Evolutionary conservation across 345 rosid species (phyloP).

Genomic region (Gossypium bickii): DNA sequence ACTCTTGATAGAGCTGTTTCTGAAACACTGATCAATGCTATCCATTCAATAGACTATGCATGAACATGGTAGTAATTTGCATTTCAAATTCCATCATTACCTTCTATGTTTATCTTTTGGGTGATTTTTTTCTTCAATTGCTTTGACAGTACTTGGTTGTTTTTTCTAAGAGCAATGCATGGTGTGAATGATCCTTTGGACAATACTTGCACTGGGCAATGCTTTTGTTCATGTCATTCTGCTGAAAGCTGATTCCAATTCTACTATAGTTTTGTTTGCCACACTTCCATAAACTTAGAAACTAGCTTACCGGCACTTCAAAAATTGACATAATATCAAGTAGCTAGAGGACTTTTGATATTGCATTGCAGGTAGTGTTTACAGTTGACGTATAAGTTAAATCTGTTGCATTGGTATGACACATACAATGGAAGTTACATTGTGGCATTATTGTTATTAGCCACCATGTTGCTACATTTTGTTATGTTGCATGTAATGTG

Average conservation of each 20-base stretch:
- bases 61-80: slow-evolving; percentile 28
- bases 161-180: background rate
- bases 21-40: slow-evolving; percentile 53
- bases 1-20: slow-evolving; percentile 73
- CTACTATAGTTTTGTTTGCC: background rate
- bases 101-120: background rate
- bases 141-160: background rate
- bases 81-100: background rate
- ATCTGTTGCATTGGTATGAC: background rate
- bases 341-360: background rate
- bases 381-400: background rate
- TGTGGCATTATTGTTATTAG: background rate
- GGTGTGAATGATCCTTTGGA: background rate
- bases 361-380: background rate
- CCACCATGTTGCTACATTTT: background rate
- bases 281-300: background rate
- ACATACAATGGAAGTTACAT: background rate
- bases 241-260: background rate
- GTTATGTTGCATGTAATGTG: background rate
- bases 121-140: background rate
- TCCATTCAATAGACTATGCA: slow-evolving; percentile 27
- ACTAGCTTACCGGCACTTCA: background rate
- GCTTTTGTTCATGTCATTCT: background rate
- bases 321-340: background rate
- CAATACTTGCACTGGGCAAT: background rate